Evolutionary conservation across 208 protist genomes (phyloP), one percentile per base, ranked within the genome.

Genomic region (Leishmania mexicana): DNA sequence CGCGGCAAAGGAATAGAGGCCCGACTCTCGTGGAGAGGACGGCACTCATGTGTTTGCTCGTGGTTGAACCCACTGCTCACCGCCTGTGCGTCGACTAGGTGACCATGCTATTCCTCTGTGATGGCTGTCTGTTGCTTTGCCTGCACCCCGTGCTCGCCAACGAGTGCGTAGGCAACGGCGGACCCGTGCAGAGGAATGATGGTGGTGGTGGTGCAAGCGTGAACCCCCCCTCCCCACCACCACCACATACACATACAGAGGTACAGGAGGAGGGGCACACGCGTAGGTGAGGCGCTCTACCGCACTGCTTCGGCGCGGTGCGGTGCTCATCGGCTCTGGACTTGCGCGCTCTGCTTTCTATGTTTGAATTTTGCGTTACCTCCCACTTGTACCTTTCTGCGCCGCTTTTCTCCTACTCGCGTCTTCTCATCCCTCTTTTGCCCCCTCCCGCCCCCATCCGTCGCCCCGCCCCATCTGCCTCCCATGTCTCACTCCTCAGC

Each of bases 361-460:
- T 64, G 58, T 8, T 64, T 31, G 58, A 2, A 24, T 35, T 31
- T 64, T 49, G 45, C 45, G 8, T 24, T 0, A 35, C 28, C 28
- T 64, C 58, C n/a, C n/a, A 6, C 15, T 31, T 64, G 7, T 4
- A 4, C 19, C 31, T 54, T 13, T 54, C 17, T 11, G 60, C 60
- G 31, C n/a, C 4, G 60, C 31, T 17, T 67, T 35, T 67, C 11
- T 83, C 24, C 74, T 51, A 62, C 17, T 81, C 24, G 72, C 74
- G 64, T 77, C 74, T 74, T 85, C 58, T 79, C 45, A 49, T 49
- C 64, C 51, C 79, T 80, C 35, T 87, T 54, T 24, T 71, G 31
- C 6, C 2, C 13, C 65, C 38, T 5, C 65, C 45, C 0, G 31
- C 31, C 8, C 45, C 45, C 45, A 49, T 47, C 45, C 42, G 42